phyloP scores from a whole-genome alignment of 2,329 filamentous ascomycete genomes.

The Pseudogymnoascus sp. region DNA sequence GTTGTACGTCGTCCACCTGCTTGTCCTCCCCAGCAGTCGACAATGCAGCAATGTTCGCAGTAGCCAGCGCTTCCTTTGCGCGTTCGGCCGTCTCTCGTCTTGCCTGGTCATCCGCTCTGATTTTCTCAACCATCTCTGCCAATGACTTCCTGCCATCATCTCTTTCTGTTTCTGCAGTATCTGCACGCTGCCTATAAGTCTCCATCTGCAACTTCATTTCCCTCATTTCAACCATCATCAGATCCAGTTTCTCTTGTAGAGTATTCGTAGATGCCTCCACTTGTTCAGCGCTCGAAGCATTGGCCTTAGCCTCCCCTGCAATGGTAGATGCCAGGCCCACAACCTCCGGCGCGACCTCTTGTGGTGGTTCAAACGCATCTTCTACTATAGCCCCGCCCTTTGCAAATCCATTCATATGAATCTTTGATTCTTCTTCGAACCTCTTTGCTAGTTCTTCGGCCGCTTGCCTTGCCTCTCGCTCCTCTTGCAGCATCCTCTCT shows the following conservation, averaged over 20 bases:
- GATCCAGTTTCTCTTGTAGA: conserved; percentile 65
- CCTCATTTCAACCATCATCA: conserved; percentile 71
- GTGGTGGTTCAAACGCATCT: conserved; percentile 39
- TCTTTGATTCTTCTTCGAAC: conserved; percentile 52
- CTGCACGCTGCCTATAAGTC: conserved; percentile 66
- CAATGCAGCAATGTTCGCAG: background rate
- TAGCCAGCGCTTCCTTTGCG: conserved; percentile 6
- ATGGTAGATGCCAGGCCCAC: background rate
- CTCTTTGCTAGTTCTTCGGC: conserved; percentile 76
- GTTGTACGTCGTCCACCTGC: background rate
- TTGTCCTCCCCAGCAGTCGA: conserved; percentile 13
- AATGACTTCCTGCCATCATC: conserved; percentile 65
- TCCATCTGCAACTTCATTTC: conserved; percentile 76
- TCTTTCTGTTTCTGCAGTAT: conserved; percentile 72
- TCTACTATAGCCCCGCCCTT: conserved; percentile 36
- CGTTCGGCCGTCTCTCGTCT: conserved; percentile 14
- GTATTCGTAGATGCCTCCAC: conserved; percentile 36
- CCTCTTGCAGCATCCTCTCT: conserved; percentile 68
- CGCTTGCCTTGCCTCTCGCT: conserved; percentile 71
- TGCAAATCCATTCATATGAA: conserved; percentile 34
- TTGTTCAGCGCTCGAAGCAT: conserved; percentile 21
- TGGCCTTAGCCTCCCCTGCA: conserved; percentile 17
- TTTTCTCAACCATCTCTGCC: conserved; percentile 79
- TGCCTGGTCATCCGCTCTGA: conserved; percentile 61
- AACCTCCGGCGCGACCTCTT: conserved; percentile 26